Conservation (phyloP, 139 green algal species). For the Haematococcus lacustris region DNA sequence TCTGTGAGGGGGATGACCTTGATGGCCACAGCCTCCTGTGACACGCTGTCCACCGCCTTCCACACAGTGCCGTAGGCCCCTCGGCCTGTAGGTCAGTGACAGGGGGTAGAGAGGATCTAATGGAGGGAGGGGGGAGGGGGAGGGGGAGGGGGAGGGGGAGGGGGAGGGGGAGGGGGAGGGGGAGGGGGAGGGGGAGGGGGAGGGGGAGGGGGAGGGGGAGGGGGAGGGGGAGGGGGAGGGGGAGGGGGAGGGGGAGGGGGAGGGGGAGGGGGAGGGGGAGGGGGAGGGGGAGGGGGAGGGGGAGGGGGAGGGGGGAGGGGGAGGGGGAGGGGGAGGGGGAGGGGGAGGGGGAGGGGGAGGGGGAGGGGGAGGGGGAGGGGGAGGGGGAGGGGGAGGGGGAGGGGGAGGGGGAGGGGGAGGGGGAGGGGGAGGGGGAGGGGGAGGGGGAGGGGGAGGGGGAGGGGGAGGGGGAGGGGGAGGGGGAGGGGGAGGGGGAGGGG, state of each 20-base stretch:
- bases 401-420: no score
- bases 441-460: no score
- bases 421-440: no score
- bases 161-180: background rate
- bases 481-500: no score
- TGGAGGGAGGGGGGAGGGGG: background rate
- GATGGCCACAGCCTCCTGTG: slow-evolving; percentile 67
- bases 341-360: no score
- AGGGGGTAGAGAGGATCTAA: background rate
- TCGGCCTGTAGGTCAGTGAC: slow-evolving; percentile 23
- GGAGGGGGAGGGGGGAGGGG: background rate
- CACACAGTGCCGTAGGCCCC: slow-evolving; percentile 86
- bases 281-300: background rate
- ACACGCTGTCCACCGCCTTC: slow-evolving; percentile 54
- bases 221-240: no score
- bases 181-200: background rate
- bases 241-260: no score
- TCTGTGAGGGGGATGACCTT: slow-evolving; percentile 65
- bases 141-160: background rate
- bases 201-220: background rate
- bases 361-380: no score
- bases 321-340: no score
- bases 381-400: no score
- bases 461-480: no score
- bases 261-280: background rate